Evolutionary conservation across 1,139 yeast genomes (phyloP).

Genomic region (Groenewaldozyma sp.): DNA sequence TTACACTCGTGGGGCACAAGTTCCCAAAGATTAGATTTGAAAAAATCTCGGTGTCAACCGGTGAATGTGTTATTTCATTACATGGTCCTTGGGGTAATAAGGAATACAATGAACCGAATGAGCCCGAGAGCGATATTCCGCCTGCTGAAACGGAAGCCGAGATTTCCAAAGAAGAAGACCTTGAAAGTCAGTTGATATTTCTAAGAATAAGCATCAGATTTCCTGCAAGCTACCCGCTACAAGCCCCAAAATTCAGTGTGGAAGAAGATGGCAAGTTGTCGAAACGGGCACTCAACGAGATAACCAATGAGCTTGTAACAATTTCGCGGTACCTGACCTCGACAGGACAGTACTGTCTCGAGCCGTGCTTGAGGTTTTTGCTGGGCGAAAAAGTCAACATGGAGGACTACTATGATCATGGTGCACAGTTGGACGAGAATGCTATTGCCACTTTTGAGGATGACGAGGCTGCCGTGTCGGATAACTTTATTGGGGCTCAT

Average conservation of each 20-base stretch:
- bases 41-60: slow-evolving; percentile 78
- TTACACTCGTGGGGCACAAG: slow-evolving; percentile 79
- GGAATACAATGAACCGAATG: neutral
- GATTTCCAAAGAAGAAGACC: slow-evolving; percentile 8
- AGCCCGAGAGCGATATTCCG: neutral
- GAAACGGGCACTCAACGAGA: slow-evolving; percentile 38
- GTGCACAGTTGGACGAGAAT: slow-evolving; percentile 8
- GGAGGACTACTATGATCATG: slow-evolving; percentile 21
- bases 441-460: slow-evolving; percentile 10
- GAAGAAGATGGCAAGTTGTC: slow-evolving; percentile 72
- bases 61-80: slow-evolving; percentile 63
- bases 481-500: slow-evolving; percentile 5
- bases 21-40: slow-evolving; percentile 85
- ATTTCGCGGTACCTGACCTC: slow-evolving; percentile 52
- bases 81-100: slow-evolving; percentile 58
- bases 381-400: slow-evolving; percentile 64
- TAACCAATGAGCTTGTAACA: slow-evolving; percentile 42
- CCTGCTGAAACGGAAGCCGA: slow-evolving; percentile 2
- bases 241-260: slow-evolving; percentile 49
- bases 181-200: slow-evolving; percentile 53
- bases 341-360: slow-evolving; percentile 60
- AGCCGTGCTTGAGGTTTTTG: slow-evolving; percentile 65
- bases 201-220: slow-evolving; percentile 59
- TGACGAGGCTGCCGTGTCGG: slow-evolving; percentile 15
- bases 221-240: slow-evolving; percentile 65